Evolutionary conservation across 1,284 basidiomycete species (phyloP).

Genomic region (Ceratobasidium sp.): DNA sequence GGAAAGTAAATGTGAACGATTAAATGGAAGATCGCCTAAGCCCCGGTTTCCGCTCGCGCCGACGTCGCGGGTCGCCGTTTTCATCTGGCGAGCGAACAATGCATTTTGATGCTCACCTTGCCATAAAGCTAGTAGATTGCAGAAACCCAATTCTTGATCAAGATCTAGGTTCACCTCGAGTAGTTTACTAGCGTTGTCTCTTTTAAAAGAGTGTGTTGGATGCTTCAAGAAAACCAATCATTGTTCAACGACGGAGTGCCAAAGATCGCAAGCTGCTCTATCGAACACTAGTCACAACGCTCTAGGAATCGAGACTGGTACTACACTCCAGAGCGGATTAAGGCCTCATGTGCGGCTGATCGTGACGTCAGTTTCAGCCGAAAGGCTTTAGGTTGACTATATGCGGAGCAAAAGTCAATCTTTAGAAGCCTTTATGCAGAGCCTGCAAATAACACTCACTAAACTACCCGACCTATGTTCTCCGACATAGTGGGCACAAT

Average conservation of each 20-base stretch:
- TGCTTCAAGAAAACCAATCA: too few species aligned
- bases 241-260: background rate
- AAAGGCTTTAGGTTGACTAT: conserved; percentile 10
- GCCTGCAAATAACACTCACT: background rate
- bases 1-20: too few species aligned
- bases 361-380: conserved; percentile 1
- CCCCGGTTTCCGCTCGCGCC: too few species aligned
- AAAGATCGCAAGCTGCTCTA: background rate
- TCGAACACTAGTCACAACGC: background rate
- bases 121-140: too few species aligned
- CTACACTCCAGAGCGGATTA: background rate
- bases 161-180: too few species aligned
- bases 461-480: background rate
- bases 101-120: too few species aligned
- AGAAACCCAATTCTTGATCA: too few species aligned
- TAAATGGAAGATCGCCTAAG: too few species aligned
- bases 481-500: background rate
- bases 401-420: background rate
- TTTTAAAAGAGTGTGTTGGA: too few species aligned
- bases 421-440: background rate
- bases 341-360: background rate
- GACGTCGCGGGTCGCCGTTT: too few species aligned
- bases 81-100: too few species aligned
- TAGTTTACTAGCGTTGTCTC: too few species aligned
- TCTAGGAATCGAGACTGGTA: background rate